Conservation (phyloP, 257 asterid species). For the Petunia secreta region DNA sequence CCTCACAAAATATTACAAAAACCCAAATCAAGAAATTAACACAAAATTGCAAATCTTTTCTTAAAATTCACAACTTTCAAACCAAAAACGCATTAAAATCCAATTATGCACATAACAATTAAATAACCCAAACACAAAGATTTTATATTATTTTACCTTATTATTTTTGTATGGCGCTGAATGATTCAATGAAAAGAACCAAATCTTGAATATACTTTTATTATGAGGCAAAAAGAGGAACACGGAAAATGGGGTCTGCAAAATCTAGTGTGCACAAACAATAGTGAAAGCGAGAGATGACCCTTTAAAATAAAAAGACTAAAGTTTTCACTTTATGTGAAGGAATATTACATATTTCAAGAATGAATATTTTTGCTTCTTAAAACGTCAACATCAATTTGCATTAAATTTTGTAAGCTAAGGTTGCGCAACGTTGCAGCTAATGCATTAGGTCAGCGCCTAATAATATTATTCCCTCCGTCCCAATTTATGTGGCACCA, state of each 20-base stretch:
- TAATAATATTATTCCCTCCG: neutral
- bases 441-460: conserved; percentile 23
- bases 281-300: conserved; percentile 35
- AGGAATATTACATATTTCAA: neutral
- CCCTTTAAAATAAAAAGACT: neutral
- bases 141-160: conserved; percentile 24
- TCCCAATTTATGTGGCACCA: too few relatives aligned
- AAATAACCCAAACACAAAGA: neutral
- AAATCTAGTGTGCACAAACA: conserved; percentile 27
- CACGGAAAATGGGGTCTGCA: conserved; percentile 54
- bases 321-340: neutral
- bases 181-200: conserved; percentile 25
- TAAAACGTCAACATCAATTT: conserved; percentile 37
- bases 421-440: conserved; percentile 43
- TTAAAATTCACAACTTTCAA: neutral
- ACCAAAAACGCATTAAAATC: conserved; percentile 21
- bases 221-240: conserved; percentile 25
- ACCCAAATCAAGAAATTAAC: conserved; percentile 29
- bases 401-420: conserved; percentile 1
- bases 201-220: conserved; percentile 23
- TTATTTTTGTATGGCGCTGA: conserved; percentile 21
- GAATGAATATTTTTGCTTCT: conserved; percentile 9
- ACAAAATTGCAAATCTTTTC: neutral
- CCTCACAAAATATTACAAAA: conserved; percentile 28
- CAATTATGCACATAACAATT: neutral